These are phyloP conservation scores for Piper betle DNA, from an alignment of 164 flowering plant genomes.

Conservation along the genomic window DNA sequence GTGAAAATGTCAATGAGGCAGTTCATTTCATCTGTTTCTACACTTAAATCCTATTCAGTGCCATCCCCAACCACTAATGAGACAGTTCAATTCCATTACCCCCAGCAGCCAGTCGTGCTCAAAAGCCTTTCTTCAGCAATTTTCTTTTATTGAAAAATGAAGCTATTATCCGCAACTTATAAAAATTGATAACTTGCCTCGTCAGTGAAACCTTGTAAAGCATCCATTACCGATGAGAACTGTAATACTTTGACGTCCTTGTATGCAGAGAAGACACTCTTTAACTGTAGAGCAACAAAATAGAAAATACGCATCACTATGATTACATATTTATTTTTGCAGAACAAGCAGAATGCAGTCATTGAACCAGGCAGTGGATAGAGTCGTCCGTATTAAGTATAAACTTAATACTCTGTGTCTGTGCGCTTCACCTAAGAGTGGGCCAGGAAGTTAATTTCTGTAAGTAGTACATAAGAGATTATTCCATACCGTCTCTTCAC, in stretches of 20 bases:
- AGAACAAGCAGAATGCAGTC: neutral
- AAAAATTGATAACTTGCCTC: constrained; percentile 34
- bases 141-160: no score
- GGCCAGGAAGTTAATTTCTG: no score
- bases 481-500: constrained; percentile 66
- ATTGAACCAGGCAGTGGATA: neutral
- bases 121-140: no score
- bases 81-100: no score
- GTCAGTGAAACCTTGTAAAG: constrained; percentile 64
- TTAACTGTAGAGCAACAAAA: constrained; percentile 32
- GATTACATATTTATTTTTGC: neutral
- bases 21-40: no score
- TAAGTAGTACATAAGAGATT: neutral
- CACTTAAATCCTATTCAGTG: no score
- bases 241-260: constrained; percentile 78
- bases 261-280: constrained; percentile 51
- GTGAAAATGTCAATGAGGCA: neutral
- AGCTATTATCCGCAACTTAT: no score
- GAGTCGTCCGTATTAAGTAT: neutral
- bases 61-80: no score
- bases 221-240: constrained; percentile 86
- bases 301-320: constrained; percentile 1
- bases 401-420: no score
- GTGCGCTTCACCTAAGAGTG: no score
- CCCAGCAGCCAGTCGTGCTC: no score